Evolutionary conservation across 192 early-diverging fungal genomes (phyloP).

Genomic region (Coemansia sp.): DNA sequence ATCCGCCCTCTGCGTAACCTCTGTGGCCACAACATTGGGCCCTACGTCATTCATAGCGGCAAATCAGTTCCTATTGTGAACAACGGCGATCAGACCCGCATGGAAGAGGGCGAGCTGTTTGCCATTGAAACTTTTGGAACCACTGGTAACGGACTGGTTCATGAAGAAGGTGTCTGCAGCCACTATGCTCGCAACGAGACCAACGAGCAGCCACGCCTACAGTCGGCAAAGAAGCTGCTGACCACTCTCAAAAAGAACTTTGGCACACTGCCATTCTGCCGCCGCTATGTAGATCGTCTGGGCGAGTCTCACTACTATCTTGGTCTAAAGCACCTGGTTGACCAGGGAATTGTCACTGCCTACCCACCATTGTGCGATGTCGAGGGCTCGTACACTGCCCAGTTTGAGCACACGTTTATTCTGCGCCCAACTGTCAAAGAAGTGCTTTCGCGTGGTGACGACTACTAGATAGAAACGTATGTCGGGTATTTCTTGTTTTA

Average conservation of each 20-base stretch:
- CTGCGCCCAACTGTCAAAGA: slow-evolving; percentile 88
- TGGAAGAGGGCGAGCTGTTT: slow-evolving; percentile 94
- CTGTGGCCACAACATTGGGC: slow-evolving; percentile 92
- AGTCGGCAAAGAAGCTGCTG: slow-evolving; percentile 46
- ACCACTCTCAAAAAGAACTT: slow-evolving; percentile 74
- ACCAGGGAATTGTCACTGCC: slow-evolving; percentile 73
- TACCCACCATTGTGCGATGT: slow-evolving; percentile 90
- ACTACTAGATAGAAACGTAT: slow-evolving; percentile 52
- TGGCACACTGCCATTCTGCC: slow-evolving; percentile 93
- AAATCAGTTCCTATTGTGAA: slow-evolving; percentile 96
- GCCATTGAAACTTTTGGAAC: slow-evolving; percentile 98
- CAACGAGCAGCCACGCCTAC: slow-evolving; percentile 7
- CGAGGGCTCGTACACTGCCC: slow-evolving; percentile 88
- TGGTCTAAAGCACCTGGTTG: slow-evolving; percentile 82
- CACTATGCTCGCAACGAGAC: slow-evolving; percentile 76
- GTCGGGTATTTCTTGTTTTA: no score
- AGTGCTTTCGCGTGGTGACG: slow-evolving; percentile 70
- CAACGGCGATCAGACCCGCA: slow-evolving; percentile 81
- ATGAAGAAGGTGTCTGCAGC: slow-evolving; percentile 86
- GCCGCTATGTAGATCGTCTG: slow-evolving; percentile 90
- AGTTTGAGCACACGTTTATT: slow-evolving; percentile 94
- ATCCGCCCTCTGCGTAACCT: slow-evolving; percentile 95
- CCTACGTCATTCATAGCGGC: slow-evolving; percentile 89
- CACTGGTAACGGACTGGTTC: slow-evolving; percentile 87
- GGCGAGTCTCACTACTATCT: slow-evolving; percentile 89